Conservation (phyloP, 805 yeast species). For the Ogataea haglerorum region DNA sequence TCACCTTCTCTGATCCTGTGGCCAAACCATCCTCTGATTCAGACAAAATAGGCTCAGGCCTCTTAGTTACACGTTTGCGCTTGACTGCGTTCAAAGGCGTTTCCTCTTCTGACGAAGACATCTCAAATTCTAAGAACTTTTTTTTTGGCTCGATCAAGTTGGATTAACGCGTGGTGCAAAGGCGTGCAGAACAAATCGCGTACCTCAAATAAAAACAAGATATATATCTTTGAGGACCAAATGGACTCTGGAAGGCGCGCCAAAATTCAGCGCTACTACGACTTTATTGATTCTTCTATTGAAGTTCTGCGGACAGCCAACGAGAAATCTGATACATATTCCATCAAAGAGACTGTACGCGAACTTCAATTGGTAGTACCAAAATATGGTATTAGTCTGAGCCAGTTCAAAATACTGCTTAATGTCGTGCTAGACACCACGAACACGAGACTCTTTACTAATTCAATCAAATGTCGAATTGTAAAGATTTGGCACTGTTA, state of each 20-base stretch:
- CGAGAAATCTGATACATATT: background rate
- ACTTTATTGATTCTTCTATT: conserved; percentile 11
- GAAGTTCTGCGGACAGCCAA: background rate
- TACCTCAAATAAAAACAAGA: conserved; percentile 6
- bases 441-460: conserved; percentile 15
- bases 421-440: conserved; percentile 18
- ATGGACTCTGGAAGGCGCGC: conserved; percentile 1
- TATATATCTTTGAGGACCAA: background rate
- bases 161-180: background rate
- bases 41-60: conserved; percentile 1
- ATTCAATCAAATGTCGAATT: conserved; percentile 15
- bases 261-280: conserved; percentile 11
- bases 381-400: conserved; percentile 21
- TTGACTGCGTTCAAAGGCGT: conserved; percentile 11
- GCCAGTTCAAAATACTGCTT: conserved; percentile 20
- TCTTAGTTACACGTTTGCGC: conserved; percentile 4
- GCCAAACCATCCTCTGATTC: conserved; percentile 14
- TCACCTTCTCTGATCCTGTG: background rate
- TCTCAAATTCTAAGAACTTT: conserved; percentile 2
- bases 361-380: conserved; percentile 25
- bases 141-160: conserved; percentile 1
- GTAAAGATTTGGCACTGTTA: conserved; percentile 16
- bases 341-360: conserved; percentile 10
- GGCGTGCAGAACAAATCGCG: conserved; percentile 8
- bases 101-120: conserved; percentile 24